Conservation (phyloP, 352 stramenopile genomes). For the Globisporangium splendens region DNA sequence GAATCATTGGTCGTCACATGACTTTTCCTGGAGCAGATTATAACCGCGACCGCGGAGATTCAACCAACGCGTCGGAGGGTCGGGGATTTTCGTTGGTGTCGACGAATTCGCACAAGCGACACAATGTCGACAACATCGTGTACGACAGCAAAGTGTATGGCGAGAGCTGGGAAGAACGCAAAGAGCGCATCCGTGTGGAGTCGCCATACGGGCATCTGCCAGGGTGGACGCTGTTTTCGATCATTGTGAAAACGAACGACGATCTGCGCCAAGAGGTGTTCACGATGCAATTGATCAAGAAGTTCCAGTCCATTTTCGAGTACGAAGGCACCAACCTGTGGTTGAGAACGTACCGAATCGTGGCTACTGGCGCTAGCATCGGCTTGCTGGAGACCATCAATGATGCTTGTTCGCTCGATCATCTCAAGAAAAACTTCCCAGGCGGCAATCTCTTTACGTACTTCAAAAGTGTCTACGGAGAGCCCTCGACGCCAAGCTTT, state of each 20-base stretch:
- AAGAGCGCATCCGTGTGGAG: conserved; percentile 58
- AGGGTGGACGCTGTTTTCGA: conserved; percentile 88
- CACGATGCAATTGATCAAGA: conserved; percentile 95
- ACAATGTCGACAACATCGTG: conserved; percentile 61
- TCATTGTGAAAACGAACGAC: conserved; percentile 98
- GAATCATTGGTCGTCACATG: conserved; percentile 22
- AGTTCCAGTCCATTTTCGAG: conserved; percentile 94
- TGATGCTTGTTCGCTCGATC: conserved; percentile 95
- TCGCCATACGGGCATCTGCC: conserved; percentile 72
- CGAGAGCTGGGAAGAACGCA: conserved; percentile 63
- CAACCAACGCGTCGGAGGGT: neutral
- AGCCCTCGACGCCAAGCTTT: conserved; percentile 34
- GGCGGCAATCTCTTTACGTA: conserved; percentile 88
- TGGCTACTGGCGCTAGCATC: conserved; percentile 91
- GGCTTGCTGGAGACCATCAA: conserved; percentile 95
- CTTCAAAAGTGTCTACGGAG: conserved; percentile 71
- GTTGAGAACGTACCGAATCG: conserved; percentile 94
- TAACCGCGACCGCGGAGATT: conserved; percentile 3
- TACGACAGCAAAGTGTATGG: conserved; percentile 80
- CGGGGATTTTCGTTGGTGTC: conserved; percentile 16
- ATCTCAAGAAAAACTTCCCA: conserved; percentile 93
- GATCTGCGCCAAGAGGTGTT: conserved; percentile 97
- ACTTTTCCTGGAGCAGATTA: conserved; percentile 11
- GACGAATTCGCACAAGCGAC: conserved; percentile 19
- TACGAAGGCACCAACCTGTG: conserved; percentile 89